These are phyloP conservation scores for Saturnispora gosingensis DNA, from an alignment of 805 yeast genomes.

Conservation along the genomic window DNA sequence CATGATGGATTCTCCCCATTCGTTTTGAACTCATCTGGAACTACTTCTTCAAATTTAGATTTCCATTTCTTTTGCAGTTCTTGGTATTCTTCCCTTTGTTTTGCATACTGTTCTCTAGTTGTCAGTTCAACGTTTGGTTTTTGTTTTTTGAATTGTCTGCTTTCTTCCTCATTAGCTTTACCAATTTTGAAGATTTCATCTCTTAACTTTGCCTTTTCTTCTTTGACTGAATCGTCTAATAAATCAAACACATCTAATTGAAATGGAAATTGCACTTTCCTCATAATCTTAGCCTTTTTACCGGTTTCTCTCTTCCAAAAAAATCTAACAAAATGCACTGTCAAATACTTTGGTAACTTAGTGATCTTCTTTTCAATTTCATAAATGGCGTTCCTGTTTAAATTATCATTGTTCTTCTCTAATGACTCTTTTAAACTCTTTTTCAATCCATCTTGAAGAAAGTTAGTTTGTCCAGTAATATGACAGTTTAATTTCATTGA, in stretches of 20 bases:
- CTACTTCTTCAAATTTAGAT: slow-evolving; percentile 32
- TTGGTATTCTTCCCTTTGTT: slow-evolving; percentile 40
- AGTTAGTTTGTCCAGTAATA: slow-evolving; percentile 76
- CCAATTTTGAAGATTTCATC: slow-evolving; percentile 71
- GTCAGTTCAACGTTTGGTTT: slow-evolving; percentile 32
- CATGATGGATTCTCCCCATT: slow-evolving; percentile 80
- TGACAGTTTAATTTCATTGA: slow-evolving; percentile 81
- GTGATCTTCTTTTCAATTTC: slow-evolving; percentile 53
- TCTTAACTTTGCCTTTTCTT: slow-evolving; percentile 58
- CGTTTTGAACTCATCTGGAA: slow-evolving; percentile 32
- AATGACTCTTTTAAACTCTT: slow-evolving; percentile 67
- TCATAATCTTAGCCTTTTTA: slow-evolving; percentile 84
- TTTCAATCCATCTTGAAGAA: slow-evolving; percentile 73
- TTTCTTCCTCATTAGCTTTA: slow-evolving; percentile 62
- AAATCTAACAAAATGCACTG: slow-evolving; percentile 89
- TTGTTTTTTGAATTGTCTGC: slow-evolving; percentile 63
- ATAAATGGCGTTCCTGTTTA: slow-evolving; percentile 64
- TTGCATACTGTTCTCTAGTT: slow-evolving; percentile 47
- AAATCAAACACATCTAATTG: slow-evolving; percentile 82
- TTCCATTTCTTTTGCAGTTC: slow-evolving; percentile 42
- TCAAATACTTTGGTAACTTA: slow-evolving; percentile 76
- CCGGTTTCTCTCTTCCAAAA: slow-evolving; percentile 91
- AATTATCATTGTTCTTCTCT: slow-evolving; percentile 65
- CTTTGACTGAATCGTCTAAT: slow-evolving; percentile 67
- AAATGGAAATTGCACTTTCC: slow-evolving; percentile 92